Percentiles rank a stretch among this genome's conserved stretches.
Evolutionary conservation across 1,284 basidiomycete genomes (phyloP).

Genomic region (Anthracocystis panici-leucophaei): DNA sequence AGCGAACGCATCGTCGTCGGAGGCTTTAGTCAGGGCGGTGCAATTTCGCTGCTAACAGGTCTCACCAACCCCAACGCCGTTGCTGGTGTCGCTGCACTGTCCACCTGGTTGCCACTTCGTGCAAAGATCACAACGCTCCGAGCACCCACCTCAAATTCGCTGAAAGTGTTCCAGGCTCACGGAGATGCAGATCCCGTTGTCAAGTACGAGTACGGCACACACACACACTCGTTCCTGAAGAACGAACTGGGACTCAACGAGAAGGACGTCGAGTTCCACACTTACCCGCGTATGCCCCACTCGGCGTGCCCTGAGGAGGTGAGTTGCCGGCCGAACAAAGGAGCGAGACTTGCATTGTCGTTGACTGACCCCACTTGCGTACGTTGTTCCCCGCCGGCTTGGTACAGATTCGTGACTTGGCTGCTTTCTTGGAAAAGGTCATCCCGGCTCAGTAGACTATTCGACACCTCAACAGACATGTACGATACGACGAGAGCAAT

Average conservation of each 20-base stretch:
- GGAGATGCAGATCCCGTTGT: conserved; percentile 66
- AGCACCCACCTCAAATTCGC: conserved; percentile 31
- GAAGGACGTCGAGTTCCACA: conserved; percentile 53
- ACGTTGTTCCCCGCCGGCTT: neutral
- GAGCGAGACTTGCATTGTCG: too few species aligned
- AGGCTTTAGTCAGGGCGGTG: conserved; percentile 66
- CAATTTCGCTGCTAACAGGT: conserved; percentile 61
- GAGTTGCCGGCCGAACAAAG: conserved; percentile 7
- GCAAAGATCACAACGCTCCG: conserved; percentile 56
- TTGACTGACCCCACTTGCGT: neutral
- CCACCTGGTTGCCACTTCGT: conserved; percentile 67
- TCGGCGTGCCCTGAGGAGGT: conserved; percentile 66
- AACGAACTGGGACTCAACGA: conserved; percentile 51
- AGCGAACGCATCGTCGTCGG: conserved; percentile 64
- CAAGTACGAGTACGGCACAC: conserved; percentile 56
- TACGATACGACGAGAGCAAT: conserved; percentile 13
- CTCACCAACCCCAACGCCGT: conserved; percentile 52
- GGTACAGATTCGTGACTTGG: conserved; percentile 53
- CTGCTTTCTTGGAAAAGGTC: conserved; percentile 55
- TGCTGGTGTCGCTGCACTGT: conserved; percentile 63
- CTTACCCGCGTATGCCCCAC: conserved; percentile 65
- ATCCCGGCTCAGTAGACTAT: conserved; percentile 41
- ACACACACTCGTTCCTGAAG: conserved; percentile 54
- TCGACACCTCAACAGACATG: neutral
- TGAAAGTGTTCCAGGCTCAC: conserved; percentile 66